Conservation (phyloP, 257 asterid species). For the Echium plantagineum region DNA sequence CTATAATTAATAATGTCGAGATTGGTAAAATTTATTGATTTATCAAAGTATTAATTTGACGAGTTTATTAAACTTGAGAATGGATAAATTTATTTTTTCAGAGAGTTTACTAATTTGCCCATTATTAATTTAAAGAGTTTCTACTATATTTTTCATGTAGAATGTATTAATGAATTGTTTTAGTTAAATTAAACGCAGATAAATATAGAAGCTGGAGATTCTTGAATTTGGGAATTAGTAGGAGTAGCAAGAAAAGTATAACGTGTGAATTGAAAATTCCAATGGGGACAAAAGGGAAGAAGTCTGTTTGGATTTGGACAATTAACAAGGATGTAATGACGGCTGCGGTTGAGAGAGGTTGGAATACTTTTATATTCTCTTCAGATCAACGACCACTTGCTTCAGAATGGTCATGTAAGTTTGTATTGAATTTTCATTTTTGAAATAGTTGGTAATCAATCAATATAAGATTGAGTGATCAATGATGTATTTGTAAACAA, state of each 20-base stretch:
- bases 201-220: slow-evolving; percentile 6
- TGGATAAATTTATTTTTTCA: too few species aligned
- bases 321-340: slow-evolving; percentile 80
- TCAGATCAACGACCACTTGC: slow-evolving; percentile 48
- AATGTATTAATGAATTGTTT: neutral
- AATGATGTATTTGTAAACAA: too few species aligned
- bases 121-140: too few species aligned
- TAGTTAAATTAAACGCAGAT: neutral
- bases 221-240: slow-evolving; percentile 1
- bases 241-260: slow-evolving; percentile 1
- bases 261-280: slow-evolving; percentile 5
- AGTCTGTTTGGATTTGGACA: slow-evolving; percentile 82
- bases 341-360: slow-evolving; percentile 82
- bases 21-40: too few species aligned
- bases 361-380: slow-evolving; percentile 62
- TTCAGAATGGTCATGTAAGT: slow-evolving; percentile 67
- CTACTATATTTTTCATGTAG: too few species aligned
- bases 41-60: too few species aligned
- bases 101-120: too few species aligned
- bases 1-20: too few species aligned
- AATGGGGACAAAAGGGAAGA: slow-evolving; percentile 17
- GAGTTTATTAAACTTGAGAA: too few species aligned
- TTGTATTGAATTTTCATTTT: neutral
- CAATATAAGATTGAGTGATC: too few species aligned
- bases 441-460: too few species aligned